phyloP scores from a whole-genome alignment of 2,329 filamentous ascomycete species.

The Fusarium hainanense region DNA sequence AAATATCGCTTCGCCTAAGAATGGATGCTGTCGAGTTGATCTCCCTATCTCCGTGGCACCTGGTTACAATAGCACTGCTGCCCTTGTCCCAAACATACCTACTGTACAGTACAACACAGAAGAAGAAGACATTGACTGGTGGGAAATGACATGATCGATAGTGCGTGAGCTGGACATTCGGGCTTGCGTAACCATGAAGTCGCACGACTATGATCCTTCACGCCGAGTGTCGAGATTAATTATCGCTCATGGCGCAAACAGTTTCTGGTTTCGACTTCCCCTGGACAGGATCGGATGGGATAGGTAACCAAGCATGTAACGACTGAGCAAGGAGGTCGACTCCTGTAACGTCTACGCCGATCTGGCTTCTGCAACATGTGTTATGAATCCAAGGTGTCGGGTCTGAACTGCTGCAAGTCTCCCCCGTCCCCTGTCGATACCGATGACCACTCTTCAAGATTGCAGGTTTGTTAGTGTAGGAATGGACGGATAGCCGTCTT shows the following conservation, averaged over 20 bases:
- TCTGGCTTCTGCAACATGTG: conserved; percentile 13
- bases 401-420: conserved; percentile 24
- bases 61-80: not conserved
- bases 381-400: conserved; percentile 23
- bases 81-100: not conserved
- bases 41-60: not conserved
- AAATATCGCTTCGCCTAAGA: conserved; percentile 3
- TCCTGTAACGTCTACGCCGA: conserved; percentile 21
- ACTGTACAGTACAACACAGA: not conserved
- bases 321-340: not conserved
- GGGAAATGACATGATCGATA: not conserved
- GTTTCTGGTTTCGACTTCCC: not conserved
- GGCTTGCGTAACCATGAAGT: conserved; percentile 11
- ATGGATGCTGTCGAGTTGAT: not conserved
- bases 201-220: conserved; percentile 10
- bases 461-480: conserved; percentile 9
- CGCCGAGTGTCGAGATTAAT: not conserved
- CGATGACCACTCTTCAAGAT: conserved; percentile 6
- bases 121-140: not conserved
- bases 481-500: conserved; percentile 6
- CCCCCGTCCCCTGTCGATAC: not conserved
- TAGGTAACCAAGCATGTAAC: not conserved
- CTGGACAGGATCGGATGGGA: not conserved
- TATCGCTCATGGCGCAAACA: not conserved
- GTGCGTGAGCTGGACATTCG: conserved; percentile 11